These are phyloP conservation scores for Alisma plantagoaquatica DNA, from an alignment of 106 monocot species.

Conservation along the genomic window DNA sequence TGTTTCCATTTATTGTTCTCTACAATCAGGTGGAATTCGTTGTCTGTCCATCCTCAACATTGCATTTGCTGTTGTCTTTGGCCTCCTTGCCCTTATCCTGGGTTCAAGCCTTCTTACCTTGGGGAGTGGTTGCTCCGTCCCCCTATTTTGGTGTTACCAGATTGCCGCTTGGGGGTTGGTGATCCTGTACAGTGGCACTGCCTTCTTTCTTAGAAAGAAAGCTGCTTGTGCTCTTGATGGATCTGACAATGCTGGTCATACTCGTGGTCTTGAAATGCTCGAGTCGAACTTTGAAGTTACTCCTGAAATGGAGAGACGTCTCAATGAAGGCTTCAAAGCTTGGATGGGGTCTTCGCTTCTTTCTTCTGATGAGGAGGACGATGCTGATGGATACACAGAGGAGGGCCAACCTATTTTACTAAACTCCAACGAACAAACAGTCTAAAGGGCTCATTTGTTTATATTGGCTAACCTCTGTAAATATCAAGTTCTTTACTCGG, in stretches of 20 bases:
- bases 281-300: constrained; percentile 35
- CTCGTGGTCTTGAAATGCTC: constrained; percentile 76
- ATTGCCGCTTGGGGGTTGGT: constrained; percentile 74
- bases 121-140: constrained; percentile 71
- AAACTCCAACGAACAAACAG: constrained; percentile 10
- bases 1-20: too few species aligned
- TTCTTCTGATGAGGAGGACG: constrained; percentile 83
- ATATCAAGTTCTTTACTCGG: too few species aligned
- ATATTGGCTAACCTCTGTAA: background rate
- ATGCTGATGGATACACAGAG: constrained; percentile 39
- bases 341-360: constrained; percentile 87
- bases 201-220: constrained; percentile 71
- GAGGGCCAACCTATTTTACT: constrained; percentile 10
- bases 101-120: constrained; percentile 84
- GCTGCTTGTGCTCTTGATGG: constrained; percentile 49
- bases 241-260: constrained; percentile 25
- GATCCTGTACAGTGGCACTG: constrained; percentile 58
- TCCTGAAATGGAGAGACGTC: constrained; percentile 67
- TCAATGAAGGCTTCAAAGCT: constrained; percentile 76
- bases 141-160: constrained; percentile 95
- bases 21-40: constrained; percentile 81
- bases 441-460: background rate
- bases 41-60: constrained; percentile 75
- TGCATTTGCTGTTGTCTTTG: constrained; percentile 65
- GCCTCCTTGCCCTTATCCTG: constrained; percentile 76